These are phyloP conservation scores for Cytospora piceae DNA, from an alignment of 2,329 filamentous ascomycete genomes.

Conservation along the genomic window DNA sequence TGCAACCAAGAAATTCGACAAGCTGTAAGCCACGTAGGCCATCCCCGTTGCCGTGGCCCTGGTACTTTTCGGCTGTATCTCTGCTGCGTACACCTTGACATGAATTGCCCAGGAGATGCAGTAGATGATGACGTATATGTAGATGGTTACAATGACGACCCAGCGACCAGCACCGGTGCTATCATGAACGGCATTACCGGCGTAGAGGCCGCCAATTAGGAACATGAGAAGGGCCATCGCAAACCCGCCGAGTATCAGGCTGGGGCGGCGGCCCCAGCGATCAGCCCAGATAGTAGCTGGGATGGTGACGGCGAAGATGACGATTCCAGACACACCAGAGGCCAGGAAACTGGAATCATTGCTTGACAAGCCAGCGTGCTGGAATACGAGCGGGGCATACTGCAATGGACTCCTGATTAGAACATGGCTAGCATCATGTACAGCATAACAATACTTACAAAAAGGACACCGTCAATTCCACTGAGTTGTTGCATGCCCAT, in stretches of 20 bases:
- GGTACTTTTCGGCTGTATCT: slow-evolving; percentile 60
- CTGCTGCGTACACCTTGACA: slow-evolving; percentile 57
- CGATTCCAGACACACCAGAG: slow-evolving; percentile 60
- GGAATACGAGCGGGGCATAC: slow-evolving; percentile 64
- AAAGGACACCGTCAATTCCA: slow-evolving; percentile 65
- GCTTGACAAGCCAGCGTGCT: slow-evolving; percentile 60
- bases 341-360: slow-evolving; percentile 59
- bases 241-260: slow-evolving; percentile 56
- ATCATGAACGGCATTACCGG: slow-evolving; percentile 44
- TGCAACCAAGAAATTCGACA: slow-evolving; percentile 49
- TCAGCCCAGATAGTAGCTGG: slow-evolving; percentile 60
- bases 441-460: not conserved
- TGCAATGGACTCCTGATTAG: slow-evolving; percentile 34
- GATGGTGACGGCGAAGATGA: slow-evolving; percentile 58
- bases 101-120: slow-evolving; percentile 50
- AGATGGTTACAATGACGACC: slow-evolving; percentile 56
- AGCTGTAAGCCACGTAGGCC: slow-evolving; percentile 42
- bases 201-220: slow-evolving; percentile 57
- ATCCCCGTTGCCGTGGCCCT: slow-evolving; percentile 58
- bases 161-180: slow-evolving; percentile 47
- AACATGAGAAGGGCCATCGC: slow-evolving; percentile 55
- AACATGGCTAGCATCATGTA: no score
- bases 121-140: slow-evolving; percentile 51
- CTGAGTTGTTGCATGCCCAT: slow-evolving; percentile 63
- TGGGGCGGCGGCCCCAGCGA: slow-evolving; percentile 57